Evolutionary conservation across 192 early-diverging fungal genomes (phyloP).

Genomic region (Mortierella antarctica): DNA sequence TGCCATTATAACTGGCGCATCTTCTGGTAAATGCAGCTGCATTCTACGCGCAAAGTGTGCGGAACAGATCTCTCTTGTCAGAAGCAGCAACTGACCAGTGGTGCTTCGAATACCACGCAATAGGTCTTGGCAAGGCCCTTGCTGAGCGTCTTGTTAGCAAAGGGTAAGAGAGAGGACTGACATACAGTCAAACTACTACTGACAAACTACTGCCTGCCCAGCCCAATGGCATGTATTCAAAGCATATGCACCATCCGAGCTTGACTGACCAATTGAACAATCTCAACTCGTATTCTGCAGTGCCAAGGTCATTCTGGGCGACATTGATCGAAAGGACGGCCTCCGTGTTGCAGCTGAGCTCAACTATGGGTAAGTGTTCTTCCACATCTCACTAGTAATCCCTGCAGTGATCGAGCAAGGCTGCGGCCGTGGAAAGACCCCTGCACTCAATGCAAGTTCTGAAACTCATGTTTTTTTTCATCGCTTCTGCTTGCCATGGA

Average conservation of each 20-base stretch:
- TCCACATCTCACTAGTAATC: neutral
- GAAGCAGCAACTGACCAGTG: neutral
- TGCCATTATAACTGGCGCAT: conserved; percentile 76
- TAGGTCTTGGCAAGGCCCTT: conserved; percentile 71
- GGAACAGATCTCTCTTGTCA: neutral
- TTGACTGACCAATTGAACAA: neutral
- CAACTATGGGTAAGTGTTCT: conserved; percentile 40
- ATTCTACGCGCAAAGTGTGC: too few relatives aligned
- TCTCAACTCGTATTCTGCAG: conserved; percentile 28
- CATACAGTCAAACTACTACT: too few relatives aligned
- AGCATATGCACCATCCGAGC: neutral
- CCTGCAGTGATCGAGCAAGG: too few relatives aligned
- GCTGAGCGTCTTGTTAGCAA: conserved; percentile 65
- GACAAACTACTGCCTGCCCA: too few relatives aligned
- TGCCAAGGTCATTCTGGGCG: conserved; percentile 71
- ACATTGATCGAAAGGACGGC: conserved; percentile 58
- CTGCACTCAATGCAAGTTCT: neutral
- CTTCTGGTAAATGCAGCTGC: conserved; percentile 54
- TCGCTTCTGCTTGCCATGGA: neutral
- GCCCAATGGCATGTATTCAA: neutral
- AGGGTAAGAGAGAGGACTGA: conserved; percentile 42
- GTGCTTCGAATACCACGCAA: neutral
- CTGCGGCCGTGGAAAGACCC: too few relatives aligned
- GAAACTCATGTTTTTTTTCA: conserved; percentile 5
- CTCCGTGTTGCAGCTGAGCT: conserved; percentile 27